phyloP scores from a whole-genome alignment of 495 filamentous ascomycete genomes.

The Aspergillus coremiiformis region DNA sequence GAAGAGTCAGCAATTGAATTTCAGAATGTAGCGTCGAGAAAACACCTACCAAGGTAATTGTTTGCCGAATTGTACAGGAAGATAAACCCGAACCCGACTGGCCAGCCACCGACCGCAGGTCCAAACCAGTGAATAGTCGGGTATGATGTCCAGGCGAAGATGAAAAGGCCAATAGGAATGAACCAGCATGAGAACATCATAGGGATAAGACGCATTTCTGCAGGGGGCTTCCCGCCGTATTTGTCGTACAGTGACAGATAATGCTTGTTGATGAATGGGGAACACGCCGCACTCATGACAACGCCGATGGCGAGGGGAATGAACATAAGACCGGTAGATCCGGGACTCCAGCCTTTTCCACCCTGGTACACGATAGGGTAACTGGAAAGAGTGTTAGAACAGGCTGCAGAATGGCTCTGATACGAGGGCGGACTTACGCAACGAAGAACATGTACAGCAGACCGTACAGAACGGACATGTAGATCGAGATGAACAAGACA shows the following conservation, averaged over 20 bases:
- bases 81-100: conserved; percentile 79
- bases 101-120: conserved; percentile 63
- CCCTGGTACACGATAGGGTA: conserved; percentile 73
- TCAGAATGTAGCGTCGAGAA: background rate
- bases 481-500: conserved; percentile 66
- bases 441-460: conserved; percentile 81
- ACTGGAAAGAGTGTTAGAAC: conserved; percentile 25
- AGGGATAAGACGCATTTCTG: conserved; percentile 68
- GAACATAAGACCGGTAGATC: conserved; percentile 74
- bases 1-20: conserved; percentile 8
- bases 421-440: conserved; percentile 27
- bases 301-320: conserved; percentile 67
- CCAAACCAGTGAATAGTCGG: conserved; percentile 59
- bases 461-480: conserved; percentile 75
- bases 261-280: conserved; percentile 68
- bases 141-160: conserved; percentile 80
- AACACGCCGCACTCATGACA: conserved; percentile 53
- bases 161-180: conserved; percentile 69
- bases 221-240: conserved; percentile 61
- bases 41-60: conserved; percentile 56
- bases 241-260: conserved; percentile 56
- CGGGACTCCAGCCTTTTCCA: conserved; percentile 65
- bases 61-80: conserved; percentile 81
- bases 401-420: background rate
- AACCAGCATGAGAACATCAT: conserved; percentile 84